phyloP scores from a whole-genome alignment of 169 alveolate species.

The Plasmodium ovale region DNA sequence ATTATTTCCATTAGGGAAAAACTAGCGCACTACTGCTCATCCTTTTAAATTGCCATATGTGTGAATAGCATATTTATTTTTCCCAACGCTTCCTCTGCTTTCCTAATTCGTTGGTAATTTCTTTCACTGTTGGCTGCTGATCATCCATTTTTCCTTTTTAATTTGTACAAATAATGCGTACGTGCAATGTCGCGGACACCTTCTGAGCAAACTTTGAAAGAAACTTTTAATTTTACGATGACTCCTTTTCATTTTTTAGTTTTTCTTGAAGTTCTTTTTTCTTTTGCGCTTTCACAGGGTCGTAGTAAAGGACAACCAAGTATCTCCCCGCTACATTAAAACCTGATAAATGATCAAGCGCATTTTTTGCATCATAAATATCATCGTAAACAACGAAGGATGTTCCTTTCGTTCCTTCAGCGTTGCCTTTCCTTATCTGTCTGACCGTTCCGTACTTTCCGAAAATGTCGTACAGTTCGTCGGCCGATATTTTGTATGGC shows the following conservation, averaged over 20 bases:
- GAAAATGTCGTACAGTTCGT: constrained; percentile 98
- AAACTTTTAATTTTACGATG: constrained; percentile 39
- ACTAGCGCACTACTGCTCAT: too few species aligned
- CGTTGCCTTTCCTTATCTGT: constrained; percentile 96
- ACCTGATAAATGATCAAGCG: constrained; percentile 98
- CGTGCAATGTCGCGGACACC: too few species aligned
- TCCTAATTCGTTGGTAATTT: too few species aligned
- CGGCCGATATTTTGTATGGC: constrained; percentile 92
- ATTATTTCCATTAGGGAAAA: too few species aligned
- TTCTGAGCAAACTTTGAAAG: too few species aligned
- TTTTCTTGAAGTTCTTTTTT: constrained; percentile 87
- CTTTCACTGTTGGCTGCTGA: too few species aligned
- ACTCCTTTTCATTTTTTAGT: constrained; percentile 84
- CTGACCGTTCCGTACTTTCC: constrained; percentile 99
- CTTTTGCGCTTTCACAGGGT: constrained; percentile 89
- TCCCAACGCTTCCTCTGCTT: too few species aligned
- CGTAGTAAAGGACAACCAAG: constrained; percentile 90
- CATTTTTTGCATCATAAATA: constrained; percentile 98
- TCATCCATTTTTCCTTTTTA: too few species aligned
- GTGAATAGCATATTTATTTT: too few species aligned
- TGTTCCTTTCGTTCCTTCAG: constrained; percentile 95
- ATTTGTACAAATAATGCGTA: too few species aligned
- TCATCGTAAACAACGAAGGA: constrained; percentile 99
- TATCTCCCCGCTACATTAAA: constrained; percentile 98
- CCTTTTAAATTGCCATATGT: too few species aligned